Evolutionary conservation across 495 filamentous ascomycete species (phyloP), one percentile per base, ranked within the genome.

Genomic region (Trichoderma orchidacearum): DNA sequence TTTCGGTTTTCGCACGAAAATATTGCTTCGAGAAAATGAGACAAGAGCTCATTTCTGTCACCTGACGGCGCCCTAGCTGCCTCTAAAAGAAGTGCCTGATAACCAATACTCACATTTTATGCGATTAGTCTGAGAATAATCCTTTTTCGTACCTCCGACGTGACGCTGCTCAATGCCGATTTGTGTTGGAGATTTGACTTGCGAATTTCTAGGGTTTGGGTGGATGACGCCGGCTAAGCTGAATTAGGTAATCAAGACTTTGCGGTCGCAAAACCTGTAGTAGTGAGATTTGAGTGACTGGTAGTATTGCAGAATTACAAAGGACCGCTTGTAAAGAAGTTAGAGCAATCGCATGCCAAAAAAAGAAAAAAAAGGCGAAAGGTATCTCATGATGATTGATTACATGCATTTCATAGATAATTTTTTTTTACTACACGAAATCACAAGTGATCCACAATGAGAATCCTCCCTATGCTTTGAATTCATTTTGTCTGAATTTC

Each of bases 401-500:
- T 53, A 53, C 29, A 31, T 34, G 28, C 30, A 18, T 1, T 30
- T 31, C 51, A 30, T 30, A 30, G 29, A n/a, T 53, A n/a, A 53
- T 53, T 48, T 27, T 8, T 48, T 48, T 45, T 21, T 25, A 13
- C 41, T 48, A 48, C 41, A 48, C 41, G 41, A 48, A 48, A 30
- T 53, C 51, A 53, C 51, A 53, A n/a, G 15, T 23, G 51, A 53
- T 53, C 51, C 51, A 32, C 51, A 53, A 30, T 51, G 48, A 30
- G 51, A 30, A 32, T 32, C 51, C 51, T 53, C 51, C 51, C 51
- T 30, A 23, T 53, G 30, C 53, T 32, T 38, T 52, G 35, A 57
- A 57, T 57, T 57, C 56, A 57, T 51, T 51, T 57, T 51, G 30
- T 56, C 51, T 28, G 45, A 55, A 53, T 51, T 57, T 57, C 48